Conservation (phyloP, 495 filamentous ascomycete species). For the Aspergillus sclerotiicarbonarius region DNA sequence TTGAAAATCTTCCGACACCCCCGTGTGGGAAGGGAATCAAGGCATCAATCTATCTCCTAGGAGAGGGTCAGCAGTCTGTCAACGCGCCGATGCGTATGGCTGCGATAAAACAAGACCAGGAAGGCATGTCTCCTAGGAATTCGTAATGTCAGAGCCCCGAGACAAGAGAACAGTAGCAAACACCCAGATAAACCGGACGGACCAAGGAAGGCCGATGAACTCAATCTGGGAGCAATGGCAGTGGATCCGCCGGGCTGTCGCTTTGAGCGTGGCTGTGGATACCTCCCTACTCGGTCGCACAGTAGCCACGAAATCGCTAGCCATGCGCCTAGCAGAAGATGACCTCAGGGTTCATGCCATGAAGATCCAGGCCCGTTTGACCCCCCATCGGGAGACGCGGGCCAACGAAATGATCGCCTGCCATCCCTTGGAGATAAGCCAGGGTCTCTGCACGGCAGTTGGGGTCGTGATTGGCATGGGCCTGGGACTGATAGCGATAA, state of each 20-base stretch:
- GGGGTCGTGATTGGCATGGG: background rate
- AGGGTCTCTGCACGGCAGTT: slow-evolving; percentile 5
- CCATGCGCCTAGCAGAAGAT: background rate
- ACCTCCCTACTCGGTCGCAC: background rate
- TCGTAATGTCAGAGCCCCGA: background rate
- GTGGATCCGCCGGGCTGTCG: background rate
- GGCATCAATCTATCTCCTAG: slow-evolving; percentile 1
- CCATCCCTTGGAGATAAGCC: background rate
- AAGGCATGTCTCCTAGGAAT: background rate
- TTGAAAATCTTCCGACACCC: background rate
- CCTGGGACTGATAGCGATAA: slow-evolving; percentile 1
- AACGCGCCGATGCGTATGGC: background rate
- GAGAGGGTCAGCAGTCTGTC: background rate
- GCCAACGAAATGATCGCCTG: background rate
- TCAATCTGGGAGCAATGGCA: background rate
- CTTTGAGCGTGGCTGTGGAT: background rate
- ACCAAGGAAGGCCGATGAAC: slow-evolving; percentile 1
- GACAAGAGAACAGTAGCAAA: background rate
- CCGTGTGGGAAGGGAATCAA: background rate
- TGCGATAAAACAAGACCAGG: background rate
- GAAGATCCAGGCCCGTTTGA: slow-evolving; percentile 1
- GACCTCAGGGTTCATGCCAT: slow-evolving; percentile 6
- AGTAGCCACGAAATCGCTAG: background rate
- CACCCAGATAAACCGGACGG: background rate
- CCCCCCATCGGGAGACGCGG: background rate